These are phyloP conservation scores for Thelonectria blattea DNA, from an alignment of 2,329 filamentous ascomycete species.

Conservation along the genomic window DNA sequence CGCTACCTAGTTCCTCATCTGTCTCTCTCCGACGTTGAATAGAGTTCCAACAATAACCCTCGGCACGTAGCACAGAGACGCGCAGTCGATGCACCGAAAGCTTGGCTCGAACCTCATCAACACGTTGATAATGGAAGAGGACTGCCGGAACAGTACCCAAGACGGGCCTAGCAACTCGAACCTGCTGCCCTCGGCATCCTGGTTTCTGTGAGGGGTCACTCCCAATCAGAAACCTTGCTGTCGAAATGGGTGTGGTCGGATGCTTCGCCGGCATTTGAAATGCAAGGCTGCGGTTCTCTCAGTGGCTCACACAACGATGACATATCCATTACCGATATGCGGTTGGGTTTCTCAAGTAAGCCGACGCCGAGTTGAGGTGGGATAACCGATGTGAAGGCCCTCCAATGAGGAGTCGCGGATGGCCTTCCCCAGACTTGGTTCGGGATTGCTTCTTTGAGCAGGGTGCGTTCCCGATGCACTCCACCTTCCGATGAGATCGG, in stretches of 20 bases:
- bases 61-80: not conserved
- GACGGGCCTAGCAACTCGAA: not conserved
- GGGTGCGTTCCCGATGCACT: conserved; percentile 5
- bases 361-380: not conserved
- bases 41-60: not conserved
- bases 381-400: not conserved
- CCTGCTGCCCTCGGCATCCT: not conserved
- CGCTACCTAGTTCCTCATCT: no score
- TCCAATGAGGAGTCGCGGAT: conserved; percentile 7
- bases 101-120: not conserved
- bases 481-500: conserved; percentile 4
- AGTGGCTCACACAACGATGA: conserved; percentile 1
- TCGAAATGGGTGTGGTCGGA: conserved; percentile 8
- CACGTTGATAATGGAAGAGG: not conserved
- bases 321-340: no score
- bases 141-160: not conserved
- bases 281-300: not conserved
- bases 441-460: not conserved
- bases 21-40: not conserved
- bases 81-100: not conserved
- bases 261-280: conserved; percentile 13
- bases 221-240: conserved; percentile 4
- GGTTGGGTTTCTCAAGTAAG: not conserved
- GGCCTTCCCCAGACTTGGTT: not conserved
- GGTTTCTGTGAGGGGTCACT: not conserved